Percentiles rank a stretch among this genome's conserved stretches.
Evolutionary conservation across 768 basidiomycete species (phyloP).

Genomic region (Russula compacta): DNA sequence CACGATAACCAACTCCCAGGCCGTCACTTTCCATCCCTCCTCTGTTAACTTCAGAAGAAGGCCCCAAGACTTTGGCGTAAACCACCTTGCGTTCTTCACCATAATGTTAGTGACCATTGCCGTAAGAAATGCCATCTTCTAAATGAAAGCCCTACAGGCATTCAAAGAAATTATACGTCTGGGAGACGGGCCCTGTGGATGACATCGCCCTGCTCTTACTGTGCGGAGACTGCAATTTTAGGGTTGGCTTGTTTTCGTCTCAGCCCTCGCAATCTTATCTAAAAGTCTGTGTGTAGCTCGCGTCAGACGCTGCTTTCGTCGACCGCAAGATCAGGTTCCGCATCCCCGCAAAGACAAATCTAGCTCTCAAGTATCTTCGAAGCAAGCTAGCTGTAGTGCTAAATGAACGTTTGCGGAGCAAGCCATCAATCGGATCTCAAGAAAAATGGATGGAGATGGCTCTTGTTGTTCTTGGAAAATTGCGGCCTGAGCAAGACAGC

Average conservation of each 20-base stretch:
- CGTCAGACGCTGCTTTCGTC: conserved; percentile 60
- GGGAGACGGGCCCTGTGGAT: conserved; percentile 89
- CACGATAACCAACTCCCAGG: conserved; percentile 77
- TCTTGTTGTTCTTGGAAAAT: conserved; percentile 49
- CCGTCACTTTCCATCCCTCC: conserved; percentile 76
- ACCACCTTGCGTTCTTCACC: conserved; percentile 78
- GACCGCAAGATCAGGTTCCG: conserved; percentile 82
- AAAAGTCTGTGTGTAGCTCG: conserved; percentile 38
- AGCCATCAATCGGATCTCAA: conserved; percentile 49
- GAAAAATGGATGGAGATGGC: conserved; percentile 66
- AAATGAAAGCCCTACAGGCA: conserved; percentile 46
- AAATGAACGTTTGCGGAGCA: conserved; percentile 57
- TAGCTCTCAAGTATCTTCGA: conserved; percentile 77
- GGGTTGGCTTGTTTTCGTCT: conserved; percentile 36
- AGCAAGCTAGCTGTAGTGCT: conserved; percentile 50
- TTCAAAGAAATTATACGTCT: conserved; percentile 85
- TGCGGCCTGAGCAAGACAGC: conserved; percentile 24
- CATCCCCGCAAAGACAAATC: conserved; percentile 55
- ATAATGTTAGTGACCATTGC: conserved; percentile 50
- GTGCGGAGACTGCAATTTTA: conserved; percentile 88
- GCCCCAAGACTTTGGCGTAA: conserved; percentile 59
- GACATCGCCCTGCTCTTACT: conserved; percentile 73
- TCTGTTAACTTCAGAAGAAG: conserved; percentile 79
- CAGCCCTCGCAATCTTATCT: background rate
- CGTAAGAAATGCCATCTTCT: background rate